phyloP scores from a whole-genome alignment of 2,329 filamentous ascomycete species.

The Ophiocordyceps unilateralis region DNA sequence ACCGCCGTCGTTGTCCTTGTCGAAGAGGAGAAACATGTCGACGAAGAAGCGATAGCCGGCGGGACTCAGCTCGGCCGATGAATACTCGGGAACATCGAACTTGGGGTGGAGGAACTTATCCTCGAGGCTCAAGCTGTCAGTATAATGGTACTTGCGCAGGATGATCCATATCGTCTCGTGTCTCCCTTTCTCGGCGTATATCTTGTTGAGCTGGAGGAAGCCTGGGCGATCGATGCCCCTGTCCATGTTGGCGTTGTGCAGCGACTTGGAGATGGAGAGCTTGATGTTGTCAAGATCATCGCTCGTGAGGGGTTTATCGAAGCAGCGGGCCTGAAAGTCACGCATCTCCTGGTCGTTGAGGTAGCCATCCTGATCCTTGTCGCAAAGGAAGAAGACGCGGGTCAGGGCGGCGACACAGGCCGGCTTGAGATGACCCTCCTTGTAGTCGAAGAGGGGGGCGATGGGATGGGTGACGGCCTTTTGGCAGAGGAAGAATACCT shows the following conservation, averaged over 20 bases:
- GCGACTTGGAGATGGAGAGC: conserved; percentile 55
- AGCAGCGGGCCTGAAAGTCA: conserved; percentile 81
- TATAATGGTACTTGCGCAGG: conserved; percentile 85
- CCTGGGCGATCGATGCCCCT: conserved; percentile 66
- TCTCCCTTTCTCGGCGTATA: conserved; percentile 92
- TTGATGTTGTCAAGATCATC: conserved; percentile 89
- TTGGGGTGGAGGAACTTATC: conserved; percentile 85
- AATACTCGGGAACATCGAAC: conserved; percentile 82
- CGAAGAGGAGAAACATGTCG: conserved; percentile 84
- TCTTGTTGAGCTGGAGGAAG: conserved; percentile 81
- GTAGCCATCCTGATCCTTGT: conserved; percentile 89
- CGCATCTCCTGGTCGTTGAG: conserved; percentile 81
- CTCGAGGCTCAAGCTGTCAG: conserved; percentile 80
- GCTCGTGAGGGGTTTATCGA: conserved; percentile 66
- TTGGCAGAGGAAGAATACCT: conserved; percentile 94
- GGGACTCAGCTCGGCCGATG: conserved; percentile 85
- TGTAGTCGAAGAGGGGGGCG: conserved; percentile 89
- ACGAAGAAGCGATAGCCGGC: conserved; percentile 95
- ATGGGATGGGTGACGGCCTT: conserved; percentile 97
- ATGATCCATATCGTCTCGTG: conserved; percentile 99
- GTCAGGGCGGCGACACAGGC: conserved; percentile 73
- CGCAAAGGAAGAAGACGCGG: conserved; percentile 87
- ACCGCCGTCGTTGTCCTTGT: conserved; percentile 94
- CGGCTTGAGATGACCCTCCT: conserved; percentile 76
- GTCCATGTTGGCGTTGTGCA: conserved; percentile 43